These are phyloP conservation scores for Aspergillus phoenicis DNA, from an alignment of 2,329 filamentous ascomycete species.

Conservation along the genomic window DNA sequence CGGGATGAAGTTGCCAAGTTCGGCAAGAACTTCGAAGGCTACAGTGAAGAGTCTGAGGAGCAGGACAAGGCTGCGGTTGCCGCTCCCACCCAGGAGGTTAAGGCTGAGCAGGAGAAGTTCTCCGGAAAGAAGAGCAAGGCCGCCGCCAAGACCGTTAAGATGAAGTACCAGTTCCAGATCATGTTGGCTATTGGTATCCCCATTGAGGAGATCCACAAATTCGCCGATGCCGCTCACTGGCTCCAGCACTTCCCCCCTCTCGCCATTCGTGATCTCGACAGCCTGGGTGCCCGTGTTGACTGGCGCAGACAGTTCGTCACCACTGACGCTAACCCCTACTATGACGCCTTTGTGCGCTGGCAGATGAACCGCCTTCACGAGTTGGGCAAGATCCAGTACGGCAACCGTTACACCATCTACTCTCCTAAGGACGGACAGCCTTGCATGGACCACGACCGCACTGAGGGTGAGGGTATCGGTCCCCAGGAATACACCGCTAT, in stretches of 20 bases:
- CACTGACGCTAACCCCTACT: slow-evolving; percentile 95
- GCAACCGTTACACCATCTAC: slow-evolving; percentile 91
- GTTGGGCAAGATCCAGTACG: slow-evolving; percentile 89
- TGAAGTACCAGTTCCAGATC: slow-evolving; percentile 95
- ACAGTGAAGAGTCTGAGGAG: slow-evolving; percentile 64
- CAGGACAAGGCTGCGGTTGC: slow-evolving; percentile 53
- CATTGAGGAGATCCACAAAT: slow-evolving; percentile 84
- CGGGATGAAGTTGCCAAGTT: slow-evolving; percentile 86
- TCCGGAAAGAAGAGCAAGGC: slow-evolving; percentile 90
- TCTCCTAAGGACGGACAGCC: slow-evolving; percentile 85
- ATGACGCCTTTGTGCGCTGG: slow-evolving; percentile 93
- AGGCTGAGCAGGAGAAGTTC: slow-evolving; percentile 91
- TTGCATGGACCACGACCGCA: slow-evolving; percentile 84
- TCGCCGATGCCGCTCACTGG: slow-evolving; percentile 91
- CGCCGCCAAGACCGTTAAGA: slow-evolving; percentile 82
- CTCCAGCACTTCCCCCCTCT: slow-evolving; percentile 87
- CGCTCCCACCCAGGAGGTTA: slow-evolving; percentile 65
- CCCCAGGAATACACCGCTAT: slow-evolving; percentile 91
- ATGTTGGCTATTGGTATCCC: slow-evolving; percentile 91
- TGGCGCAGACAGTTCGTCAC: slow-evolving; percentile 93
- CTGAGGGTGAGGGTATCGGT: slow-evolving; percentile 76
- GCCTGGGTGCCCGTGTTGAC: slow-evolving; percentile 84
- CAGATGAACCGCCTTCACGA: slow-evolving; percentile 93
- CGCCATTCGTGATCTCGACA: slow-evolving; percentile 73
- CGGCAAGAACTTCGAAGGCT: slow-evolving; percentile 80